Evolutionary conservation across 1,284 basidiomycete genomes (phyloP).

Genomic region (Sporisorium exsertum): DNA sequence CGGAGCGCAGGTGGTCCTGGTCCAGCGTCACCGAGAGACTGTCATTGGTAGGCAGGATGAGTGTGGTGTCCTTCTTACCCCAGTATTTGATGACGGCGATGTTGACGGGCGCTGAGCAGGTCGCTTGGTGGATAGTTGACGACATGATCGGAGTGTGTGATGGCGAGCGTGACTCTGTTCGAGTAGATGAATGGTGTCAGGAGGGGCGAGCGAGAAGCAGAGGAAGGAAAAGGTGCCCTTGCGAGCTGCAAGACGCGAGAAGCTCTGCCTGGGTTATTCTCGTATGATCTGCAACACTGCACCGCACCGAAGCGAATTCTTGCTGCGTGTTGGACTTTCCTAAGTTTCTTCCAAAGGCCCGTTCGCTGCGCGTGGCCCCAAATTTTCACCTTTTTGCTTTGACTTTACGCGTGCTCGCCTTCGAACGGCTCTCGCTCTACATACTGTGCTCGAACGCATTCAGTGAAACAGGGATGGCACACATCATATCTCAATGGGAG

Average conservation of each 20-base stretch:
- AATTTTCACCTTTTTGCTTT: neutral
- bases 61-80: conserved; percentile 95
- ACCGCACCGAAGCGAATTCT: too few relatives aligned
- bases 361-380: conserved; percentile 7
- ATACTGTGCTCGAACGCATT: neutral
- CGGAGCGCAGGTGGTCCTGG: conserved; percentile 93
- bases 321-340: conserved; percentile 38
- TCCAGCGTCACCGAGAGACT: conserved; percentile 96
- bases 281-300: conserved; percentile 43
- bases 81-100: conserved; percentile 94
- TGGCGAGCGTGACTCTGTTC: conserved; percentile 1
- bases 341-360: conserved; percentile 16
- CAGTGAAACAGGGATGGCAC: neutral
- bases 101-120: conserved; percentile 92
- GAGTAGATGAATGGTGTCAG: conserved; percentile 1
- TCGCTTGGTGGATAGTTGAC: conserved; percentile 79
- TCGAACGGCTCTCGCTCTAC: neutral
- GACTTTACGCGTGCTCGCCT: neutral
- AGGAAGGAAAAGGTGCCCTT: neutral
- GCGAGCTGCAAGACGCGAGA: neutral
- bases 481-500: neutral
- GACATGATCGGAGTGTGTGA: conserved; percentile 22
- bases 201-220: neutral
- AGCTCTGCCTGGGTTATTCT: conserved; percentile 1
- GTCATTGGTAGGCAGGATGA: conserved; percentile 97